Evolutionary conservation across 2,329 filamentous ascomycete species (phyloP), one percentile per base, ranked within the genome.

Genomic region (Hypoxylon sp.): DNA sequence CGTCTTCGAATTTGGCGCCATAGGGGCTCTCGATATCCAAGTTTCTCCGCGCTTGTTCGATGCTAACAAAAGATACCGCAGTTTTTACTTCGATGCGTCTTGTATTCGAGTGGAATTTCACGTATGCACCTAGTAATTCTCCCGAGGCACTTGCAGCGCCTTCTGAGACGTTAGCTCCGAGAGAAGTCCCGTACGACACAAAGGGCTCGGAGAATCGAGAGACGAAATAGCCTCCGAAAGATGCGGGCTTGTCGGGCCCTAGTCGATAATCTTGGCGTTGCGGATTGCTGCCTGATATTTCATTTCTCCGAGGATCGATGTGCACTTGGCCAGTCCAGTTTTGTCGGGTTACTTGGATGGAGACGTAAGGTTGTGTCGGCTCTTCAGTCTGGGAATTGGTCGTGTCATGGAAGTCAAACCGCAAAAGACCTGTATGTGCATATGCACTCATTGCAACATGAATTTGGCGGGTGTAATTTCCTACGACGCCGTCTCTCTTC

Each of bases 241-340:
- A 79, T 2, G 74, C 57, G 1, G 82, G 80, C 19, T 75, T 79
- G 46, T 81, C 77, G 2, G 82, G 82, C 0, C 83, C 82, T 0
- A 85, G 69, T 5, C 77, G 75, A 56, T 83, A 84, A 57, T 84
- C 82, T 68, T 85, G 82, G 36, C 82, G 75, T 67, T 84, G 81
- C 0, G 81, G 78, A 60, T 84, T 84, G 28, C 78, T 81, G 0
- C 82, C 82, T 13, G 74, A 82, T 11, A 84, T 72, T 61, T 85
- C 83, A 45, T 63, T 74, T 7, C 57, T 73, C 1, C 73, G 53
- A 0, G 74, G 52, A 60, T 84, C 78, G 50, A 85, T 80, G 10
- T 78, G 36, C 79, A 80, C 64, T 50, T 79, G 74, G 0, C 82
- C 82, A 7, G 81, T 84, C 82, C 82, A 84, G 34, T 83, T 83